A percentile compares a stretch with the other conserved stretches of the same genome.
Conservation (phyloP, 2,329 filamentous ascomycete genomes). For the Hymenoscyphus linearis region DNA sequence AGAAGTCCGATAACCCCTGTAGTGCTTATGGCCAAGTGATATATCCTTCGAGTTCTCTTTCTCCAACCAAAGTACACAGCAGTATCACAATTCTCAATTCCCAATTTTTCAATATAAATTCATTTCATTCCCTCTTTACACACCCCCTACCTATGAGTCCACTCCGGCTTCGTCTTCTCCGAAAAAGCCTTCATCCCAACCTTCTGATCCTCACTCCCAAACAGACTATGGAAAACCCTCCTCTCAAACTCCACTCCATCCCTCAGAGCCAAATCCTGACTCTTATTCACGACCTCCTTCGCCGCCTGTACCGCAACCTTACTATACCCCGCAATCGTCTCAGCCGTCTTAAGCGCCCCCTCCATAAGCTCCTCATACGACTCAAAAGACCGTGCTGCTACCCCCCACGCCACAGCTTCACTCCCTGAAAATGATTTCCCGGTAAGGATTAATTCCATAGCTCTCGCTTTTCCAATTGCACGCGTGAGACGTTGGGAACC, state of each 20-base stretch:
- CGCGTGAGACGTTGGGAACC: conserved; percentile 84
- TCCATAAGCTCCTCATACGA: conserved; percentile 78
- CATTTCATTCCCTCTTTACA: neutral
- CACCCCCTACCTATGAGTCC: conserved; percentile 64
- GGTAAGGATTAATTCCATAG: conserved; percentile 89
- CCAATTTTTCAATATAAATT: neutral
- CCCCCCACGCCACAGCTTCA: conserved; percentile 84
- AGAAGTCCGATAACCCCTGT: too few species aligned
- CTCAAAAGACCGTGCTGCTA: conserved; percentile 77
- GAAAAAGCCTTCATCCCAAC: conserved; percentile 95
- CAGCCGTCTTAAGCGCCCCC: conserved; percentile 74
- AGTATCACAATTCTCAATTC: too few species aligned
- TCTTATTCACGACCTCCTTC: conserved; percentile 99
- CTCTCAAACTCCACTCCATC: conserved; percentile 96
- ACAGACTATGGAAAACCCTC: conserved; percentile 85
- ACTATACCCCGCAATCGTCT: conserved; percentile 82
- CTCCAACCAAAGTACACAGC: too few species aligned
- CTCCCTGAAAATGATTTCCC: conserved; percentile 77
- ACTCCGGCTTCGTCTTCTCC: conserved; percentile 89
- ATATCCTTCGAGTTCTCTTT: too few species aligned
- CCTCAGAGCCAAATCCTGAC: conserved; percentile 79
- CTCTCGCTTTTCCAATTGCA: conserved; percentile 75
- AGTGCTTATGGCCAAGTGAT: too few species aligned
- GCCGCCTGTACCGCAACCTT: conserved; percentile 81
- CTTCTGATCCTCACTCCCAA: conserved; percentile 95